Evolutionary conservation across 306 rosid genomes (phyloP).

Genomic region (Cucurbita moschata): DNA sequence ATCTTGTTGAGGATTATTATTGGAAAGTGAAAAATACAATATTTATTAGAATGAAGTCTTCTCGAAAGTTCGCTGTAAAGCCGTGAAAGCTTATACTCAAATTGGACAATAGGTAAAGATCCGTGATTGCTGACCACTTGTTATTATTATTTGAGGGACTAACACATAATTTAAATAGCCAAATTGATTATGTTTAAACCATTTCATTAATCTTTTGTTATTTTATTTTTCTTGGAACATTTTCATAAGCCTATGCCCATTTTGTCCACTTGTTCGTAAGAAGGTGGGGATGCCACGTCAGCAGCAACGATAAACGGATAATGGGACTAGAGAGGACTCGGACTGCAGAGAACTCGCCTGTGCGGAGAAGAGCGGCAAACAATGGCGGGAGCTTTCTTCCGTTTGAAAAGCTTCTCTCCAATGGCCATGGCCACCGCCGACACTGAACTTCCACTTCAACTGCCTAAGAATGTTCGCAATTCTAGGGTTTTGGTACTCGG

Average conservation of each 20-base stretch:
- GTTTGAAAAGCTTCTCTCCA: constrained; percentile 16
- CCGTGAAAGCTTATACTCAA: no score
- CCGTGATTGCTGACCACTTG: no score
- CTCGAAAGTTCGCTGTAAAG: no score
- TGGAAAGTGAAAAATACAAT: no score
- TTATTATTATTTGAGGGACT: no score
- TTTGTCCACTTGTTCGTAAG: not conserved
- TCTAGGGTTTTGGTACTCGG: constrained; percentile 69
- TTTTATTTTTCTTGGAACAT: no score
- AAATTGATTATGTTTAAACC: no score
- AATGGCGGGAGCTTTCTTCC: constrained; percentile 28
- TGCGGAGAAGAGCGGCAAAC: not conserved
- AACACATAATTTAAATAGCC: no score
- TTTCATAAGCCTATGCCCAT: no score
- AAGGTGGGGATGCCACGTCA: constrained; percentile 17
- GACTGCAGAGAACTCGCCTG: not conserved
- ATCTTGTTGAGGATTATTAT: not conserved
- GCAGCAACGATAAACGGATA: constrained; percentile 10
- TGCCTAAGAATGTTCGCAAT: constrained; percentile 43
- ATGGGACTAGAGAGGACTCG: not conserved
- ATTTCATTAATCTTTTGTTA: no score
- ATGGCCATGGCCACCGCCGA: constrained; percentile 13
- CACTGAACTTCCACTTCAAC: constrained; percentile 13
- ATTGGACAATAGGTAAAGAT: not conserved
- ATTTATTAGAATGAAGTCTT: rapidly evolving